Evolutionary conservation across 805 yeast genomes (phyloP).

Genomic region (Ogataea corticis): DNA sequence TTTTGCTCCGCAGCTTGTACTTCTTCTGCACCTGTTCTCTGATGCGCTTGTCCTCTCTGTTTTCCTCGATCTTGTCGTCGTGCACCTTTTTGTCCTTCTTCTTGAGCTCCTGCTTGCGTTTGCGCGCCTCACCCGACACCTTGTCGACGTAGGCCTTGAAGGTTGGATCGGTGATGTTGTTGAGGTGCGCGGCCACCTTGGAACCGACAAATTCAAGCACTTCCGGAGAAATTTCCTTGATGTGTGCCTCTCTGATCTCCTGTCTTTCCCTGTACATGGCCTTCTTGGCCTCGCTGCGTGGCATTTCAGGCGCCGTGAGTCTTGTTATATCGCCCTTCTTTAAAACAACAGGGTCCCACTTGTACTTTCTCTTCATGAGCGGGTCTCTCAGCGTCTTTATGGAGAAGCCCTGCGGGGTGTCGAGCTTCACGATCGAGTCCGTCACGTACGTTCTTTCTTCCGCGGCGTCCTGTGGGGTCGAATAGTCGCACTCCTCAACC

Average conservation of each 20-base stretch:
- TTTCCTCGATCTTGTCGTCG: conserved; percentile 24
- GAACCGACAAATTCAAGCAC: conserved; percentile 48
- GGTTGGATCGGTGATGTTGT: conserved; percentile 32
- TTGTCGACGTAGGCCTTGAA: conserved; percentile 32
- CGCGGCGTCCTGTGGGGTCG: conserved; percentile 57
- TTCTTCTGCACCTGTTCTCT: conserved; percentile 19
- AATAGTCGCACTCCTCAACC: conserved; percentile 53
- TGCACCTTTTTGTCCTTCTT: conserved; percentile 19
- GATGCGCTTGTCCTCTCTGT: conserved; percentile 23
- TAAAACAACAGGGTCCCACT: conserved; percentile 54
- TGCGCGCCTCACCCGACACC: conserved; percentile 26
- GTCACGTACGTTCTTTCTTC: conserved; percentile 76
- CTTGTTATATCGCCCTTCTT: conserved; percentile 62
- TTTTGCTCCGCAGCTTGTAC: conserved; percentile 22
- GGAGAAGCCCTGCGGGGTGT: conserved; percentile 60
- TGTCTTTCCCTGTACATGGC: conserved; percentile 58
- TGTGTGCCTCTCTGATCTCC: conserved; percentile 43
- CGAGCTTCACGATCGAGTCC: conserved; percentile 62
- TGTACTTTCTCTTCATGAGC: conserved; percentile 55
- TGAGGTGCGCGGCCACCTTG: conserved; percentile 39
- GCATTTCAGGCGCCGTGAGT: conserved; percentile 75
- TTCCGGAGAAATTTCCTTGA: conserved; percentile 40
- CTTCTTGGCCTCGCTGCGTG: conserved; percentile 62
- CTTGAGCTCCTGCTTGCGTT: conserved; percentile 20
- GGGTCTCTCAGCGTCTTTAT: conserved; percentile 74